A percentile compares a stretch with the other conserved stretches of the same genome.
Conservation (phyloP, 1,284 basidiomycete species). For the Leccinum subrobustum region DNA sequence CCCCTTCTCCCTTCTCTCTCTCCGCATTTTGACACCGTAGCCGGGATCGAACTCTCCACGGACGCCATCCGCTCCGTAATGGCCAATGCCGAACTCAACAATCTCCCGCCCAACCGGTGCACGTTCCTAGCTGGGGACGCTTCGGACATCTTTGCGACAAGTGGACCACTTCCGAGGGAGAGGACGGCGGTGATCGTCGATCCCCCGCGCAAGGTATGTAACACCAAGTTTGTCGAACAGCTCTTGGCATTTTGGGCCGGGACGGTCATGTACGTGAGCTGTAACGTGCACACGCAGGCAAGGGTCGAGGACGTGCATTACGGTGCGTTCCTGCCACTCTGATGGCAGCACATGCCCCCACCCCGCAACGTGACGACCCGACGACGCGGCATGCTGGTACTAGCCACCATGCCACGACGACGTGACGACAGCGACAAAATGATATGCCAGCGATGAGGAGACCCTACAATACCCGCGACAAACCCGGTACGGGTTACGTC, state of each 20-base stretch:
- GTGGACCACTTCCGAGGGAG: constrained; percentile 67
- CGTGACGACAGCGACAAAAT: too few relatives aligned
- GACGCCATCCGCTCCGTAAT: constrained; percentile 82
- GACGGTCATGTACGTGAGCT: constrained; percentile 88
- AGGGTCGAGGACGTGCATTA: constrained; percentile 37
- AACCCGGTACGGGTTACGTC: too few relatives aligned
- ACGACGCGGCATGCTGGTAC: too few relatives aligned
- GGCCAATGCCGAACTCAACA: constrained; percentile 79
- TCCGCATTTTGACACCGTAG: constrained; percentile 73
- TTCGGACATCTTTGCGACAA: constrained; percentile 59
- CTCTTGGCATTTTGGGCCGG: constrained; percentile 68
- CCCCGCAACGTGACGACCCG: too few relatives aligned
- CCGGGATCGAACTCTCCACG: constrained; percentile 85
- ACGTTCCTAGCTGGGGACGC: constrained; percentile 71
- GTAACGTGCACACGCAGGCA: constrained; percentile 90
- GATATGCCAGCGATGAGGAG: too few relatives aligned
- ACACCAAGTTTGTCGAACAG: constrained; percentile 79
- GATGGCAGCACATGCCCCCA: too few relatives aligned
- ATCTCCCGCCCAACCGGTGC: constrained; percentile 38
- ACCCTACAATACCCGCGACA: too few relatives aligned
- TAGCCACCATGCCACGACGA: too few relatives aligned
- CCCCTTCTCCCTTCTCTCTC: constrained; percentile 89
- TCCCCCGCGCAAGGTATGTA: constrained; percentile 90
- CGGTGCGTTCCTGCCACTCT: too few relatives aligned
- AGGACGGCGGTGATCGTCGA: constrained; percentile 79